Evolutionary conservation across 129 eudicot species (phyloP).

Genomic region (Arctium lappa): DNA sequence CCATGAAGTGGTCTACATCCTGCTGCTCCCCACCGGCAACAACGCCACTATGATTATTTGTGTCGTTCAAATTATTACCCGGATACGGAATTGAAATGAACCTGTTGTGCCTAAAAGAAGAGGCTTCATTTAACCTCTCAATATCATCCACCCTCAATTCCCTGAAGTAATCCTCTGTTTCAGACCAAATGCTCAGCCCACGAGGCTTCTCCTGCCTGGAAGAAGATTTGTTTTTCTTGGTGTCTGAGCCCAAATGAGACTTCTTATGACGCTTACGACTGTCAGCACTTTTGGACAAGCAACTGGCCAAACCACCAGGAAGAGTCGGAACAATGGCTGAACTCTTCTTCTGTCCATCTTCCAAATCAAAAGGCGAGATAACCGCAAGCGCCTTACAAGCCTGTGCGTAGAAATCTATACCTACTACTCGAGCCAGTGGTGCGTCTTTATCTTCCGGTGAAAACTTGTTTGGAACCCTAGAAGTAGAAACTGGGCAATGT

Average conservation of each 20-base stretch:
- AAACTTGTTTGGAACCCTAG: constrained; percentile 36
- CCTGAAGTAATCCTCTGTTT: constrained; percentile 81
- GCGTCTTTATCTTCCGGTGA: constrained; percentile 9
- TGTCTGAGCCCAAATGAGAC: constrained; percentile 56
- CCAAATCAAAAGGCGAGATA: constrained; percentile 77
- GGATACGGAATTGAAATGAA: constrained; percentile 44
- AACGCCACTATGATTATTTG: neutral
- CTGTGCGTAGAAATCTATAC: constrained; percentile 70
- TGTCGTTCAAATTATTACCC: constrained; percentile 9
- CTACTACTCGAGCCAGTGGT: constrained; percentile 13
- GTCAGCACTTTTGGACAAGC: constrained; percentile 49
- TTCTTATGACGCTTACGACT: constrained; percentile 75
- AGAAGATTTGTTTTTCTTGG: constrained; percentile 48
- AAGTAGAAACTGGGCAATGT: constrained; percentile 38
- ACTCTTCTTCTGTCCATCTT: constrained; percentile 38
- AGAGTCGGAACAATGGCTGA: constrained; percentile 27
- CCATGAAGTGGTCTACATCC: constrained; percentile 36
- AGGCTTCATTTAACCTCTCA: constrained; percentile 43
- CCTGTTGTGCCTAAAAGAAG: constrained; percentile 17
- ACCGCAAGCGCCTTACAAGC: constrained; percentile 70
- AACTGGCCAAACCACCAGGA: constrained; percentile 61
- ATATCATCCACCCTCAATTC: constrained; percentile 63
- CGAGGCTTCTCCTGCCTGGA: constrained; percentile 40
- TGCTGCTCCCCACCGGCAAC: constrained; percentile 25
- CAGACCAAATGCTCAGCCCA: constrained; percentile 54